Percentiles rank a stretch among this genome's conserved stretches.
Evolutionary conservation across 2,329 filamentous ascomycete species (phyloP).

Genomic region (Bipolaris zeicola): DNA sequence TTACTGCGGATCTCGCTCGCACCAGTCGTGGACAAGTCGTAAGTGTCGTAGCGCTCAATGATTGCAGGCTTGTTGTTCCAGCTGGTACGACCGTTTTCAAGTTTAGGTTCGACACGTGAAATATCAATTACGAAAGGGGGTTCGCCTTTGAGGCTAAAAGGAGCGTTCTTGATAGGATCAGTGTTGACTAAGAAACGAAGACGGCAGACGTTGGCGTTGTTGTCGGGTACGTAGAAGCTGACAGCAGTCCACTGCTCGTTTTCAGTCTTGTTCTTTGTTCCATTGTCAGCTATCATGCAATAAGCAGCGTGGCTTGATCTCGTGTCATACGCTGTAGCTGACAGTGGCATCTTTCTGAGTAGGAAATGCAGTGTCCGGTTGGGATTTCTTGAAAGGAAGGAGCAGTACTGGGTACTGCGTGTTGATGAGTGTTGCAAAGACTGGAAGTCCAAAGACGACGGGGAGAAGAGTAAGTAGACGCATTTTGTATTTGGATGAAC

Average conservation of each 20-base stretch:
- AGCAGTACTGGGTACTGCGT: conserved; percentile 43
- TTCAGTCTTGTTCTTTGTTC: conserved; percentile 16
- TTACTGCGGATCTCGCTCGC: conserved; percentile 12
- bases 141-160: conserved; percentile 26
- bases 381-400: conserved; percentile 34
- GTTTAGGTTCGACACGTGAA: conserved; percentile 24
- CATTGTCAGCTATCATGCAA: not conserved
- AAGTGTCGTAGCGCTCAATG: conserved; percentile 10
- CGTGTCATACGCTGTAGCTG: conserved; percentile 21
- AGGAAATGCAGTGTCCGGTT: conserved; percentile 25
- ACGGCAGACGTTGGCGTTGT: conserved; percentile 29
- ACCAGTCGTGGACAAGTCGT: not conserved
- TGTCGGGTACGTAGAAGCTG: conserved; percentile 40
- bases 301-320: not conserved
- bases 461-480: conserved; percentile 25
- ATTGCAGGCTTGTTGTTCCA: conserved; percentile 34
- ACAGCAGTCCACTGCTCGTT: conserved; percentile 30
- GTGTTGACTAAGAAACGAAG: conserved; percentile 36
- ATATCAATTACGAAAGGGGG: conserved; percentile 35
- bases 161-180: conserved; percentile 22
- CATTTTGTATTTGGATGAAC: conserved; percentile 26
- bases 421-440: conserved; percentile 20
- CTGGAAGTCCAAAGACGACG: conserved; percentile 21
- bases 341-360: conserved; percentile 34
- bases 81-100: conserved; percentile 35